A percentile compares a stretch with the other conserved stretches of the same genome.
Conservation (phyloP, 2,329 filamentous ascomycete genomes). For the Lizonia empirigonia region DNA sequence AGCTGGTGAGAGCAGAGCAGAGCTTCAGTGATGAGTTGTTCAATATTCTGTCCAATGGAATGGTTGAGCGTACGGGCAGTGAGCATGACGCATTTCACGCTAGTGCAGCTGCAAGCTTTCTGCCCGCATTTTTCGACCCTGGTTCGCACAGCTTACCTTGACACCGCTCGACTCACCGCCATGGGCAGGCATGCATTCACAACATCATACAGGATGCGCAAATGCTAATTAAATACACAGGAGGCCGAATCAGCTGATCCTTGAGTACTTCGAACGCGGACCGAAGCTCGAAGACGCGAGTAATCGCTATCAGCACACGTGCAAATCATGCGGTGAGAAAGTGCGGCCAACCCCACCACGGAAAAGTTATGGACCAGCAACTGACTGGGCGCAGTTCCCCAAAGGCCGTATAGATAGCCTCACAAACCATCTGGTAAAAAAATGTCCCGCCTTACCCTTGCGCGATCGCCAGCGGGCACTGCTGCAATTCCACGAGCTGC, state of each 20-base stretch:
- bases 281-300: slow-evolving; percentile 86
- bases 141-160: slow-evolving; percentile 7
- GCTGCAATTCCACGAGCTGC: slow-evolving; percentile 72
- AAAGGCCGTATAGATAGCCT: slow-evolving; percentile 87
- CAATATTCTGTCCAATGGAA: not conserved
- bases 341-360: slow-evolving; percentile 35
- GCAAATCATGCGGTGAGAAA: slow-evolving; percentile 84
- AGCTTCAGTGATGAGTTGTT: not conserved
- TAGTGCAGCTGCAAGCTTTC: slow-evolving; percentile 8
- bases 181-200: slow-evolving; percentile 14
- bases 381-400: slow-evolving; percentile 63
- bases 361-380: slow-evolving; percentile 20
- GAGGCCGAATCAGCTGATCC: slow-evolving; percentile 81
- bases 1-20: not conserved
- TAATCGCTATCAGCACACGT: slow-evolving; percentile 90
- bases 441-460: slow-evolving; percentile 78
- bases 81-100: slow-evolving; percentile 8
- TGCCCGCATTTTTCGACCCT: slow-evolving; percentile 7
- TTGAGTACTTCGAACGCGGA: slow-evolving; percentile 86
- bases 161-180: slow-evolving; percentile 19
- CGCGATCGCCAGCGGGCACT: slow-evolving; percentile 77
- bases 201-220: slow-evolving; percentile 1
- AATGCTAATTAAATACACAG: slow-evolving; percentile 48
- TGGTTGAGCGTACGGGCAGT: not conserved
- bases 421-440: slow-evolving; percentile 80